Conservation (phyloP, 352 stramenopile genomes). For the Pythium aphanidermatum region DNA sequence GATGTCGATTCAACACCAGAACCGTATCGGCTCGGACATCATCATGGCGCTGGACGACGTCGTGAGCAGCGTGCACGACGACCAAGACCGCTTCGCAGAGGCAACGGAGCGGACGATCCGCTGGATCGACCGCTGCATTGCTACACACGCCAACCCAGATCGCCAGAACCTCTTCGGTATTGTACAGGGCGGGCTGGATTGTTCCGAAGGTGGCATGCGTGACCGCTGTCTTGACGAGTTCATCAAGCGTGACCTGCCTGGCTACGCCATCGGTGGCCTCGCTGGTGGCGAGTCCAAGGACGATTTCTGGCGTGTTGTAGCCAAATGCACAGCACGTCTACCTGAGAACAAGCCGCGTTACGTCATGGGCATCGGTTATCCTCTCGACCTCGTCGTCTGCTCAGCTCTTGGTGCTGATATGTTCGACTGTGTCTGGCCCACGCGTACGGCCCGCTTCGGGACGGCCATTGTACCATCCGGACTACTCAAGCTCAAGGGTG, state of each 20-base stretch:
- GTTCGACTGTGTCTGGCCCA: conserved; percentile 98
- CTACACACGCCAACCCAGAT: conserved; percentile 77
- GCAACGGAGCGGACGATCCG: conserved; percentile 91
- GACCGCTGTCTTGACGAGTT: conserved; percentile 91
- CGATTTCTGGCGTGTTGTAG: conserved; percentile 94
- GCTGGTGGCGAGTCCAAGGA: conserved; percentile 91
- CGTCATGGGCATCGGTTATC: conserved; percentile 98
- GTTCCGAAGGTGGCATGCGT: conserved; percentile 83
- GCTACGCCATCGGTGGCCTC: conserved; percentile 96
- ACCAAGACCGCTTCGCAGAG: conserved; percentile 88
- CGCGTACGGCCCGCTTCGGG: conserved; percentile 93
- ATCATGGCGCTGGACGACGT: conserved; percentile 99
- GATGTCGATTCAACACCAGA: conserved; percentile 89
- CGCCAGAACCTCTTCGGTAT: conserved; percentile 97
- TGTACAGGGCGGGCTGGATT: conserved; percentile 94
- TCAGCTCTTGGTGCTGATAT: conserved; percentile 96
- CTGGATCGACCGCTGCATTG: conserved; percentile 95
- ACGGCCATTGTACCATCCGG: conserved; percentile 84
- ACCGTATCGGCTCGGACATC: conserved; percentile 96
- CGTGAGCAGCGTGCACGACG: conserved; percentile 83
- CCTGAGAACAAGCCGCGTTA: conserved; percentile 94
- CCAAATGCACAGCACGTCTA: conserved; percentile 62
- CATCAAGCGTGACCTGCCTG: conserved; percentile 73
- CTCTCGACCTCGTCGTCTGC: conserved; percentile 96
- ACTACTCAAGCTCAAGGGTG: conserved; percentile 62